These are phyloP conservation scores for Croton laevigatus DNA, from an alignment of 441 rosid species.

Conservation along the genomic window DNA sequence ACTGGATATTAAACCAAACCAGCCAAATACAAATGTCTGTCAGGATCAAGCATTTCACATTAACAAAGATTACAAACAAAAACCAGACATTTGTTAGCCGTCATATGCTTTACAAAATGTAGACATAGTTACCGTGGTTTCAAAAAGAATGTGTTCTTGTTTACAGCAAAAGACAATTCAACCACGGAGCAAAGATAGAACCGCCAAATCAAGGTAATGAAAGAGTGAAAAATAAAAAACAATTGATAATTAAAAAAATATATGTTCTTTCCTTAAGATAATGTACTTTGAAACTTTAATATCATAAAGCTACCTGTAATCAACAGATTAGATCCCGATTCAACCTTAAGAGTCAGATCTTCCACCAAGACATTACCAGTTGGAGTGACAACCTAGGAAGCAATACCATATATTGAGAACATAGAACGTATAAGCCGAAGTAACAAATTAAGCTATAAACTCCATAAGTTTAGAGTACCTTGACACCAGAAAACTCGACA, in stretches of 20 bases:
- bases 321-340: conserved; percentile 92
- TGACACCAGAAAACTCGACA: conserved; percentile 89
- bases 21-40: neutral
- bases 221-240: conserved; percentile 5
- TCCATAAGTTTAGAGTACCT: conserved; percentile 52
- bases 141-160: neutral
- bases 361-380: conserved; percentile 91
- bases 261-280: neutral
- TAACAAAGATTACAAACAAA: neutral
- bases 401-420: conserved; percentile 26
- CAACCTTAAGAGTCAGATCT: conserved; percentile 87
- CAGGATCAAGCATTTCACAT: neutral
- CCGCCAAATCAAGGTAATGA: neutral
- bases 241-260: conserved; percentile 2
- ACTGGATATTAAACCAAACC: neutral
- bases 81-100: neutral
- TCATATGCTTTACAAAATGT: neutral
- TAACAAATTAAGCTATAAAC: conserved; percentile 9
- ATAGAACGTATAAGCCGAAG: conserved; percentile 15
- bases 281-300: conserved; percentile 16
- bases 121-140: neutral
- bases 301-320: conserved; percentile 71
- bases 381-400: conserved; percentile 93
- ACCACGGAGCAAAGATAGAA: neutral
- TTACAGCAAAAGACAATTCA: neutral